Percentiles rank a stretch among this genome's conserved stretches.
phyloP scores from a whole-genome alignment of 768 basidiomycete species.

The Panus rudis region DNA sequence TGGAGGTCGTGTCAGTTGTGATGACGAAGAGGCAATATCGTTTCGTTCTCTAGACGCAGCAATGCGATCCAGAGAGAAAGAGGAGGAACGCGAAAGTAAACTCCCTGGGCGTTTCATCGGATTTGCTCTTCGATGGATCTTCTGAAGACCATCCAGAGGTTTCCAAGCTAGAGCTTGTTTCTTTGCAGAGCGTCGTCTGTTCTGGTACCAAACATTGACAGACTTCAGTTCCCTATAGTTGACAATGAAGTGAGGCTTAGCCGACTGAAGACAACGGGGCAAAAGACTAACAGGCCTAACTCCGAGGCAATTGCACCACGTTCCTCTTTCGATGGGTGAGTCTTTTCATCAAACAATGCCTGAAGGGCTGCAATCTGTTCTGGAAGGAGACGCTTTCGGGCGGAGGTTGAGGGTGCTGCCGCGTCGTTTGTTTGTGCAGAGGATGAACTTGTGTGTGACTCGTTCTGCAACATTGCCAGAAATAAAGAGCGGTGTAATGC shows the following conservation, averaged over 20 bases:
- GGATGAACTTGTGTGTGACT: too few species aligned
- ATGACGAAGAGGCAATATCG: conserved; percentile 5
- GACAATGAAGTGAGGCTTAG: not conserved
- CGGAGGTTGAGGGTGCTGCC: too few species aligned
- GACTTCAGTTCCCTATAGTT: conserved; percentile 37
- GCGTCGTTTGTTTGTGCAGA: too few species aligned
- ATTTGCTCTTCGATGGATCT: conserved; percentile 16
- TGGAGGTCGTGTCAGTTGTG: conserved; percentile 2
- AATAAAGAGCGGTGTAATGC: not conserved
- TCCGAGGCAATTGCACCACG: conserved; percentile 33
- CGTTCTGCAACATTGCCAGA: too few species aligned
- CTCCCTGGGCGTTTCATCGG: not conserved
- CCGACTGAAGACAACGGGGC: not conserved
- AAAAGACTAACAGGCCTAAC: conserved; percentile 29
- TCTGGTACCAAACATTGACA: conserved; percentile 76
- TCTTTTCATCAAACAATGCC: conserved; percentile 26
- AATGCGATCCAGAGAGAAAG: conserved; percentile 47
- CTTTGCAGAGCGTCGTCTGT: conserved; percentile 58
- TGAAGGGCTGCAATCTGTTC: conserved; percentile 31
- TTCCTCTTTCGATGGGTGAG: conserved; percentile 37
- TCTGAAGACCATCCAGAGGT: conserved; percentile 8
- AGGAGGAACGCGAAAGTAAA: conserved; percentile 25
- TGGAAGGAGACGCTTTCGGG: conserved; percentile 19
- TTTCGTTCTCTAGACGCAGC: conserved; percentile 45
- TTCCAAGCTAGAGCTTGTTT: conserved; percentile 21